Percentiles rank a stretch among this genome's conserved stretches.
These are phyloP conservation scores for Trichoderma koningiopsis DNA, from an alignment of 2,329 filamentous ascomycete genomes.

Conservation along the genomic window DNA sequence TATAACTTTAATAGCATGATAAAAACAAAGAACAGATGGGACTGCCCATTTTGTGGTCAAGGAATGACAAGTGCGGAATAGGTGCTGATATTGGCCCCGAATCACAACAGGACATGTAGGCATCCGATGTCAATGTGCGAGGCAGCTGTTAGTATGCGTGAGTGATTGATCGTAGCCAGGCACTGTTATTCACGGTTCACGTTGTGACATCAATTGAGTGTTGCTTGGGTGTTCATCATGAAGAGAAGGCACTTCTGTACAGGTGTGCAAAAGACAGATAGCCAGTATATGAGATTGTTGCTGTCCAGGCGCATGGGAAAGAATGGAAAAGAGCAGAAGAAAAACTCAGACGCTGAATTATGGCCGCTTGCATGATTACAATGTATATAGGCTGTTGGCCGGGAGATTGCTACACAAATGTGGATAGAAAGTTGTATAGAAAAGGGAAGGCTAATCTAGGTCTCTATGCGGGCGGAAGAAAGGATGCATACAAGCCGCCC, in stretches of 20 bases:
- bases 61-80: neutral
- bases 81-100: neutral
- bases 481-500: constrained; percentile 80
- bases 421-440: neutral
- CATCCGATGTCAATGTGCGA: neutral
- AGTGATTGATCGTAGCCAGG: neutral
- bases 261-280: neutral
- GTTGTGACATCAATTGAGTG: neutral
- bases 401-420: neutral
- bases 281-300: neutral
- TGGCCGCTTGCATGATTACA: neutral
- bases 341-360: neutral
- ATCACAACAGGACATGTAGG: neutral
- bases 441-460: neutral
- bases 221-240: neutral
- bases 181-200: neutral
- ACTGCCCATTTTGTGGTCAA: neutral
- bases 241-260: neutral
- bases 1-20: neutral
- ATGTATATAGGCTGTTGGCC: neutral
- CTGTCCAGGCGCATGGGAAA: neutral
- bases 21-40: neutral
- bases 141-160: neutral
- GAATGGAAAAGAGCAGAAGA: neutral
- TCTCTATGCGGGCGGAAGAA: constrained; percentile 79